phyloP scores from a whole-genome alignment of 768 basidiomycete species.

The Nidularia pulvinata region DNA sequence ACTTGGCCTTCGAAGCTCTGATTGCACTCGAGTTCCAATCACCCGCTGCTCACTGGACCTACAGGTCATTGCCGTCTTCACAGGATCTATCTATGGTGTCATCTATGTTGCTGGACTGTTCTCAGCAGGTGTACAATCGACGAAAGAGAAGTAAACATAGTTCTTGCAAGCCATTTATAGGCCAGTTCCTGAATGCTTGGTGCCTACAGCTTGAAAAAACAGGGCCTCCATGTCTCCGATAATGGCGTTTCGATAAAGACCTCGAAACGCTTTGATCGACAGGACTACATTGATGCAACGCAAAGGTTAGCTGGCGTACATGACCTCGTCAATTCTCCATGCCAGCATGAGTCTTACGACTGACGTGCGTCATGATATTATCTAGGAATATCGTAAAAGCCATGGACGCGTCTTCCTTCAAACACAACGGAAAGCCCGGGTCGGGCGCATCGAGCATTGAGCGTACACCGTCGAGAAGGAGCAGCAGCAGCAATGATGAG shows the following conservation, averaged over 20 bases:
- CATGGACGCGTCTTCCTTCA: conserved; percentile 41
- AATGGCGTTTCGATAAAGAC: conserved; percentile 70
- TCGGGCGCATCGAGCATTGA: conserved; percentile 3
- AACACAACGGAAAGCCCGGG: conserved; percentile 16
- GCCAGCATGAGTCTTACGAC: background rate
- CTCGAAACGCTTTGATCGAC: conserved; percentile 52
- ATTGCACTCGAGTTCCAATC: too few relatives aligned
- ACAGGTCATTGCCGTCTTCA: conserved; percentile 48
- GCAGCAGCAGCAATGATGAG: conserved; percentile 15
- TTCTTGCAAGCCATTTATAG: conserved; percentile 13
- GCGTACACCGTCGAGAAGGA: conserved; percentile 6
- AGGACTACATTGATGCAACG: conserved; percentile 72
- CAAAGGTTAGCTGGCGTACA: conserved; percentile 47
- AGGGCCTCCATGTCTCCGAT: conserved; percentile 57
- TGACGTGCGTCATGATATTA: background rate
- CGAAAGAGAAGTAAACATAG: conserved; percentile 47
- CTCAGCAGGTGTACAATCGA: conserved; percentile 40
- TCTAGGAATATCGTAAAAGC: conserved; percentile 55
- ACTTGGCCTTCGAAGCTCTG: too few relatives aligned
- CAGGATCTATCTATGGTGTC: conserved; percentile 42
- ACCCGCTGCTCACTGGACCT: too few relatives aligned
- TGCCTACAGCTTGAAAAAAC: conserved; percentile 46
- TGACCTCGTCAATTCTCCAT: background rate
- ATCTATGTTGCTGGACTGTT: conserved; percentile 33
- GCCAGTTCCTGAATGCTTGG: background rate